A percentile compares a stretch with the other conserved stretches of the same genome.
Conservation (phyloP, 306 rosid species). For the Prunus kanzakura region DNA sequence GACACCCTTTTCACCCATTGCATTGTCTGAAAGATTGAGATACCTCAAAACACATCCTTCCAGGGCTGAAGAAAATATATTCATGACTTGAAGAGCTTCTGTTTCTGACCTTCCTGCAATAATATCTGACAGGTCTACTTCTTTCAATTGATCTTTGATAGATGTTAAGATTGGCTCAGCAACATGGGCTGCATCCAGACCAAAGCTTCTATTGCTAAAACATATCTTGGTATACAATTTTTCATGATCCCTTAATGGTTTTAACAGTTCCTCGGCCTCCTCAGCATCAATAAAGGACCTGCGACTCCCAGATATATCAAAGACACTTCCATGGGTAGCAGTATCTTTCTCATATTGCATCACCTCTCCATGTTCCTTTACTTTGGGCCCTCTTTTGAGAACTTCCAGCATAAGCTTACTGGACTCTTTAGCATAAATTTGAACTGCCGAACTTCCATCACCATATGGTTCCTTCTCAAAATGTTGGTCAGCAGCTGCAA, state of each 20-base stretch:
- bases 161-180: constrained; percentile 66
- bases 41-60: constrained; percentile 65
- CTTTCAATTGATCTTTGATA: constrained; percentile 61
- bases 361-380: constrained; percentile 49
- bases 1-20: constrained; percentile 85
- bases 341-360: constrained; percentile 33
- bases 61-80: constrained; percentile 65
- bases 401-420: constrained; percentile 86
- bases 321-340: constrained; percentile 38
- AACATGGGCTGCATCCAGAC: constrained; percentile 70
- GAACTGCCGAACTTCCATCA: constrained; percentile 86
- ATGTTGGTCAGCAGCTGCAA: constrained; percentile 58
- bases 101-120: constrained; percentile 82
- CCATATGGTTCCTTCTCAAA: constrained; percentile 80
- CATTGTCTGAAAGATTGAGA: constrained; percentile 75
- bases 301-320: constrained; percentile 79
- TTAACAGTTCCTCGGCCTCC: constrained; percentile 67
- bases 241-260: constrained; percentile 49
- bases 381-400: constrained; percentile 71
- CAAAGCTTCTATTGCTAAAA: constrained; percentile 86
- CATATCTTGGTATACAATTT: constrained; percentile 60
- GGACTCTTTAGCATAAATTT: constrained; percentile 85
- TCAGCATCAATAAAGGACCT: constrained; percentile 62
- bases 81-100: constrained; percentile 83
- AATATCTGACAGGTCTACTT: constrained; percentile 78